Base-by-base conservation (phyloP, 495 filamentous ascomycete genomes). In the Thozetella sp. region DNA sequence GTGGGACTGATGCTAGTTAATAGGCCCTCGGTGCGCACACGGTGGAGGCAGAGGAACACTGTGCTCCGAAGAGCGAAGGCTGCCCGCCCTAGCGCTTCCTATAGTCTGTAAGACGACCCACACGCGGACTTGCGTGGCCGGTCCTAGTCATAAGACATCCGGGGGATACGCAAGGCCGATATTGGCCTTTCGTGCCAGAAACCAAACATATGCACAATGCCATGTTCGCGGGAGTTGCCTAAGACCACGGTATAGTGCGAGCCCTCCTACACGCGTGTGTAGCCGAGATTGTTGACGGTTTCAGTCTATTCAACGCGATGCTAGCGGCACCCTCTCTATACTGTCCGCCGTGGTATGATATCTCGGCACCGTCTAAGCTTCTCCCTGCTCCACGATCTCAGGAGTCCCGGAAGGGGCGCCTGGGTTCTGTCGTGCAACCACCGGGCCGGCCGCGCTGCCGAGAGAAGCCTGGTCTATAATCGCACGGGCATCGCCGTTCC, bases 311-410 rank as follows among this genome's bases (percentile, higher is more conserved):
- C 30, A 19, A 4, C 43, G n/a, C n/a, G n/a, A 4, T 20, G 43
- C 43, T 48, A 48, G 43, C 43, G 4, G 4, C 43, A 48, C 43
- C 43, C 43, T 48, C 30, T 48, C 43, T 48, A 48, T 48, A 48
- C n/a, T 15, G 10, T 20, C 11, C 43, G 43, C 3, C n/a, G 20
- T 20, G 4, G n/a, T 48, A 48, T 48, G 10, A 48, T 48, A 48
- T 9, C 43, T 11, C 43, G 4, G 43, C n/a, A 6, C 30, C 17
- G 30, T 9, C n/a, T n/a, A n/a, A n/a, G n/a, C n/a, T n/a, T n/a
- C n/a, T n/a, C n/a, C n/a, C n/a, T n/a, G n/a, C n/a, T n/a, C n/a
- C n/a, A n/a, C n/a, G n/a, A n/a, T n/a, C n/a, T n/a, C n/a, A n/a
- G n/a, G n/a, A n/a, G n/a, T n/a, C n/a, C n/a, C n/a, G n/a, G n/a